Evolutionary conservation across 1,284 basidiomycete species (phyloP), one percentile per base, ranked within the genome.

Genomic region (Trametes polyzona): DNA sequence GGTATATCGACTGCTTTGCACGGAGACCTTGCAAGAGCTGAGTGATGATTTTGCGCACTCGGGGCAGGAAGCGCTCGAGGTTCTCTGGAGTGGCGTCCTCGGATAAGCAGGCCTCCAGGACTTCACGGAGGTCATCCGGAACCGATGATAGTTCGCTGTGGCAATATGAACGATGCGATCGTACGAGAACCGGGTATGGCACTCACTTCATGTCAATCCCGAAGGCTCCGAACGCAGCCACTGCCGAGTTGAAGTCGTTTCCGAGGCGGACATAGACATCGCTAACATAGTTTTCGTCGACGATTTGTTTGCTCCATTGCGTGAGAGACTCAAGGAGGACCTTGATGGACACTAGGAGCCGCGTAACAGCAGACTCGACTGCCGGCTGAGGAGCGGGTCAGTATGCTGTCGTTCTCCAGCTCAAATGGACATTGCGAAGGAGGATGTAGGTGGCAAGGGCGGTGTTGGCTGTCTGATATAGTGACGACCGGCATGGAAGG

Each of bases 231-330:
- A 99, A 99, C 1, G 96, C 94, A 50, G 88, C 83, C 35, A 96
- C 93, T 24, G 95, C 95, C 17, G 88, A 85, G 71, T 98, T 98
- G 79, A 99, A 98, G 69, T 98, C 96, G 73, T 99, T 98, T 19
- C 96, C 96, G 17, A 99, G 81, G 44, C 90, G 86, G 51, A 99
- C 97, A 73, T 99, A 99, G 55, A 97, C 92, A 73, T 98, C 94
- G 78, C 95, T 97, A 65, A 99, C 95, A 66, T 93, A 79, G 26
- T 78, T 79, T 70, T 99, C 96, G 52, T 86, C 81, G 59, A 93
- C 82, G 60, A 87, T 80, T 43, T 86, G 77, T 53, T 83, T 81
- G 68, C 92, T 93, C 95, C 95, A 98, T 74, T 87, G 80, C 10
- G 94, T 96, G 55, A 99, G 81, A 0, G 93, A 85, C 71, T 98